Base-by-base conservation (phyloP, 1,284 basidiomycete genomes). In the Megacollybia platyphylla region DNA sequence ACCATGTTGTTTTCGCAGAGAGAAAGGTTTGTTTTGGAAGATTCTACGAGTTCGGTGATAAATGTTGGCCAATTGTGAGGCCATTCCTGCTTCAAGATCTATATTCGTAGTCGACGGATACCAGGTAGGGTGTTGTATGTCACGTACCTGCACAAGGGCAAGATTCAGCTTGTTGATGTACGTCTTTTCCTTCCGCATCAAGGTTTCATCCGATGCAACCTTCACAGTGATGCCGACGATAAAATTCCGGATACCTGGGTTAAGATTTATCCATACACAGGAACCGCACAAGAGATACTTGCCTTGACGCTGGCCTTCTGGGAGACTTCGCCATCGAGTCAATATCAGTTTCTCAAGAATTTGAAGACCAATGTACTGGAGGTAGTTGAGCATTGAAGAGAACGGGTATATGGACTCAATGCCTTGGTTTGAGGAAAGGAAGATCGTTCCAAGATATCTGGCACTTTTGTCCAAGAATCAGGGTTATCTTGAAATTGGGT, bases 1-100 rank as follows among this genome's bases (percentile, higher is more conserved):
- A 92, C 79, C 96, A 99, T 99, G 70, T 99, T 98, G 74, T 99
- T 98, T 65, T 98, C 96, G 73, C 96, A 98, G 26, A 98, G 77
- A 1, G 90, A 86, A 31, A 98, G 76, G 57, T 93, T 97, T 35
- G 90, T 90, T 62, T 94, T 93, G 43, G 93, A 97, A 6, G 94
- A 97, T 49, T 93, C 85, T 47, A 98, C 92, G 44, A 98, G 89
- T 59, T 98, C 96, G 6, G 91, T 84, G 57, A 98, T 97, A 69
- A 98, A 98, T 9, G 79, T 87, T 20, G 94, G 93, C 96, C 96
- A 99, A 57, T 97, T 93, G 60, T 97, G 91, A 15, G 94, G 96
- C 96, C 96, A 99, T 59, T 97, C 96, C 70, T 98, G 96, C 66
- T 98, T 99, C 52, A 99, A 71, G 49, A 99, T 97, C 89, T 97